Evolutionary conservation across 1,284 basidiomycete species (phyloP).

Genomic region (Cryptococcus maquisensis): DNA sequence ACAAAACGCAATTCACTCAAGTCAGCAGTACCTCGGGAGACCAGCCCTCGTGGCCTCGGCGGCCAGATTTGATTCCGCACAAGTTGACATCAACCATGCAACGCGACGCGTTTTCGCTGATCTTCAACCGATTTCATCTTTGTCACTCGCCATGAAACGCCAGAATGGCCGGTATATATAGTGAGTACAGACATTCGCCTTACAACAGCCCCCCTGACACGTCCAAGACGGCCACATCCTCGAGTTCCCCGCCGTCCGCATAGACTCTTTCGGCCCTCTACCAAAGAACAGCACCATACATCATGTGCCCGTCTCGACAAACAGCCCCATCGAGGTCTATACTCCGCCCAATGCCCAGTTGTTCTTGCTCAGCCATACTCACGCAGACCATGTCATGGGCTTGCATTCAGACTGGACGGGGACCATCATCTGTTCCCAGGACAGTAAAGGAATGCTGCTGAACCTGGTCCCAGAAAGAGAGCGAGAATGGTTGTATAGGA

Average conservation of each 20-base stretch:
- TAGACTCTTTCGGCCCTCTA: constrained; percentile 64
- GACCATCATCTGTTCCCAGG: constrained; percentile 66
- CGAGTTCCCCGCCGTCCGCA: constrained; percentile 64
- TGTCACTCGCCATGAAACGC: no score
- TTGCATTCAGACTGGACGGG: constrained; percentile 35
- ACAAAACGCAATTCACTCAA: no score
- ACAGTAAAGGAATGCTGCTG: constrained; percentile 77
- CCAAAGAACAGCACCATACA: constrained; percentile 14
- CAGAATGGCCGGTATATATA: constrained; percentile 42
- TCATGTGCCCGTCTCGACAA: constrained; percentile 3
- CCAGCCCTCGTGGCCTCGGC: no score
- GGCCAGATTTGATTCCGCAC: no score
- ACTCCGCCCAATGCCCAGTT: constrained; percentile 55
- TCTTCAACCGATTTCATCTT: no score
- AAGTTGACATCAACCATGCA: no score
- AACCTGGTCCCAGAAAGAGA: constrained; percentile 66
- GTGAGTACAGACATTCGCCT: constrained; percentile 18
- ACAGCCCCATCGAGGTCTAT: constrained; percentile 26
- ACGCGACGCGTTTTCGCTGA: no score
- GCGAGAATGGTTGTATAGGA: constrained; percentile 54
- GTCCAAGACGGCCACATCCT: constrained; percentile 47
- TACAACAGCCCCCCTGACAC: no score
- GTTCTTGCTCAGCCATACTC: constrained; percentile 75
- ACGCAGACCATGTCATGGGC: constrained; percentile 64
- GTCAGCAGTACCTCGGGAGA: no score